Percentiles rank a stretch among this genome's conserved stretches.
phyloP scores from a whole-genome alignment of 257 asterid species.

The Linaria vulgaris region DNA sequence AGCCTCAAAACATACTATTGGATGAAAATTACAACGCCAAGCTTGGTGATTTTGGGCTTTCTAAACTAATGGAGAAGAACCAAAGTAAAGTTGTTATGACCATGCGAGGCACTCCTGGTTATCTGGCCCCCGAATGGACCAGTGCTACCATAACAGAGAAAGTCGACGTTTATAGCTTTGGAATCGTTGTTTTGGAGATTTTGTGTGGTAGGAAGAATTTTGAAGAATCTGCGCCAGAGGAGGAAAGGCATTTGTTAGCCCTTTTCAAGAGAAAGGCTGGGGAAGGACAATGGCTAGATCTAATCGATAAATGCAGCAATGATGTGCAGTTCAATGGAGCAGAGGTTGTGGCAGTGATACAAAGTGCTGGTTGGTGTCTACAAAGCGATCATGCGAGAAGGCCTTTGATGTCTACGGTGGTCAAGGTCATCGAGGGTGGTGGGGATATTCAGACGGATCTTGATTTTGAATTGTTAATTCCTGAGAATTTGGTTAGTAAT shows the following conservation, averaged over 20 bases:
- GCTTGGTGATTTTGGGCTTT: constrained; percentile 31
- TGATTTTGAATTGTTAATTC: too few relatives aligned
- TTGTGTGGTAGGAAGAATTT: constrained; percentile 31
- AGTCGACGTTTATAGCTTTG: constrained; percentile 41
- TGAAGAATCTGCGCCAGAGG: constrained; percentile 20
- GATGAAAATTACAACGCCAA: constrained; percentile 33
- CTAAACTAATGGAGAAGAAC: constrained; percentile 32
- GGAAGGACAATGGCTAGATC: constrained; percentile 25
- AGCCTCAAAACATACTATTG: constrained; percentile 36
- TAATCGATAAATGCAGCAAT: constrained; percentile 16
- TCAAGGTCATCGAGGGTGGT: constrained; percentile 30
- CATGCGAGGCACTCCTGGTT: constrained; percentile 39
- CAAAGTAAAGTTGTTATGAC: constrained; percentile 30
- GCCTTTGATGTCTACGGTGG: constrained; percentile 28
- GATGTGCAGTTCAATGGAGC: constrained; percentile 17
- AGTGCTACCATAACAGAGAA: constrained; percentile 29
- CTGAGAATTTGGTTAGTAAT: too few relatives aligned
- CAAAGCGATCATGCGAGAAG: constrained; percentile 26
- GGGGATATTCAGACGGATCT: not conserved
- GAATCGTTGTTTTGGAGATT: constrained; percentile 33
- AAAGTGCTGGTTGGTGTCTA: constrained; percentile 28
- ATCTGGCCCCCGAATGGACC: constrained; percentile 36
- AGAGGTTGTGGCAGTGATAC: constrained; percentile 25
- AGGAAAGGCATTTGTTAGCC: constrained; percentile 21
- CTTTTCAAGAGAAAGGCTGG: constrained; percentile 26